These are phyloP conservation scores for Oryza rufipogon DNA, from an alignment of 176 grass and related monocot species.

Conservation along the genomic window DNA sequence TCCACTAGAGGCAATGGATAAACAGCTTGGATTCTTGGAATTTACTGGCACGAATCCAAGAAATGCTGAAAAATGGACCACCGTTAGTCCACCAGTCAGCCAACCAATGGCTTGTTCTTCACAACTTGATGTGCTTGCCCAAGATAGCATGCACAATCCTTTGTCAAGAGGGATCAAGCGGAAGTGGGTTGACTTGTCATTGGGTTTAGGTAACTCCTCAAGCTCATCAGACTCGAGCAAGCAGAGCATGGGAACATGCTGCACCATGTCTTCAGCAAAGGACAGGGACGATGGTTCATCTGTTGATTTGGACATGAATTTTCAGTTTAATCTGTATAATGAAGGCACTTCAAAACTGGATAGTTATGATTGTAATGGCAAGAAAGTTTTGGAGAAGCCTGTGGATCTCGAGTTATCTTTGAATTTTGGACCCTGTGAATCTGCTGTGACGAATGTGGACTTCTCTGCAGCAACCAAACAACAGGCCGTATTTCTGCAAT, in stretches of 20 bases:
- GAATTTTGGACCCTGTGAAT: conserved; percentile 61
- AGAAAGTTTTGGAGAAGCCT: conserved; percentile 35
- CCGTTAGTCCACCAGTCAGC: conserved; percentile 20
- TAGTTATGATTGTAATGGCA: conserved; percentile 32
- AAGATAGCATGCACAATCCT: conserved; percentile 24
- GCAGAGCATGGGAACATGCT: conserved; percentile 59
- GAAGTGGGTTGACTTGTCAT: conserved; percentile 59
- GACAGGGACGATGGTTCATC: conserved; percentile 55
- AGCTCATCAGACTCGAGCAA: conserved; percentile 64
- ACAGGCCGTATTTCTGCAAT: conserved; percentile 29
- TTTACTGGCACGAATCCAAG: conserved; percentile 34
- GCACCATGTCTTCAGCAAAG: conserved; percentile 63
- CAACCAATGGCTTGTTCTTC: conserved; percentile 23
- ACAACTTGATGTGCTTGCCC: conserved; percentile 32
- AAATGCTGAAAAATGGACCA: conserved; percentile 26
- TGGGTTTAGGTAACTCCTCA: conserved; percentile 54
- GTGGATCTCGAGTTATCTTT: conserved; percentile 65
- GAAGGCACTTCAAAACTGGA: conserved; percentile 36
- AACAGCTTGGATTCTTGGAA: conserved; percentile 15
- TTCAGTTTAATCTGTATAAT: conserved; percentile 56
- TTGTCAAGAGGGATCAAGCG: conserved; percentile 57
- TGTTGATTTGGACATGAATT: conserved; percentile 46
- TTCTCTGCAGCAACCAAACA: conserved; percentile 15
- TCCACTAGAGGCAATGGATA: conserved; percentile 40
- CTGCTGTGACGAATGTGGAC: conserved; percentile 56